These are phyloP conservation scores for Trichaptum fuscoviolaceum DNA, from an alignment of 768 basidiomycete species.

Conservation along the genomic window DNA sequence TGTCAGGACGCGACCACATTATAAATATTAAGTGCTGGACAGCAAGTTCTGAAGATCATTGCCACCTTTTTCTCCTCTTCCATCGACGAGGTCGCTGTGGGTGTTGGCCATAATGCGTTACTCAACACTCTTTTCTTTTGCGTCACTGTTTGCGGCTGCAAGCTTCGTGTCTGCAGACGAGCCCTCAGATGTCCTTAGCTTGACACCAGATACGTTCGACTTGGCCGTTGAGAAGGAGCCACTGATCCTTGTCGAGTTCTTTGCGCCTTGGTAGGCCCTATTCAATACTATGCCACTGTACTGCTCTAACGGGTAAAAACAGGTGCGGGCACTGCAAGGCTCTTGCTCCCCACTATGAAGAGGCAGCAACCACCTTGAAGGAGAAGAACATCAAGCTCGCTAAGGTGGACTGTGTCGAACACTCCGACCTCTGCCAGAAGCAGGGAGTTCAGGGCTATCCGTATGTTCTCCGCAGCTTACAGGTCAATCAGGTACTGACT, in stretches of 20 bases:
- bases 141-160: conserved; percentile 48
- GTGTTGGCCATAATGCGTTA: conserved; percentile 54
- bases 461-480: conserved; percentile 40
- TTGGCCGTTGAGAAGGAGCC: conserved; percentile 57
- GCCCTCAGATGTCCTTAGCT: conserved; percentile 76
- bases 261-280: conserved; percentile 67
- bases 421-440: conserved; percentile 84
- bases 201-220: conserved; percentile 69
- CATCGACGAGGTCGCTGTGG: neutral
- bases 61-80: neutral
- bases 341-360: conserved; percentile 89
- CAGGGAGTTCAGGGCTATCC: conserved; percentile 93
- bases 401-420: conserved; percentile 95
- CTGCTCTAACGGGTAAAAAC: conserved; percentile 1
- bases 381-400: conserved; percentile 86
- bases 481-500: neutral
- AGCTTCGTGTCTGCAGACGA: conserved; percentile 48
- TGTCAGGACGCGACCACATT: conserved; percentile 15
- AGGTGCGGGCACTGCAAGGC: conserved; percentile 98
- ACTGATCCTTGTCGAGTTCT: conserved; percentile 92
- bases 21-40: neutral
- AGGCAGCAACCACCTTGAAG: conserved; percentile 90
- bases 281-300: neutral
- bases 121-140: conserved; percentile 40
- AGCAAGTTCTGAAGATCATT: conserved; percentile 29